Evolutionary conservation across 169 alveolate genomes (phyloP), one percentile per base, ranked within the genome.

Genomic region (Plasmodium gonderi): DNA sequence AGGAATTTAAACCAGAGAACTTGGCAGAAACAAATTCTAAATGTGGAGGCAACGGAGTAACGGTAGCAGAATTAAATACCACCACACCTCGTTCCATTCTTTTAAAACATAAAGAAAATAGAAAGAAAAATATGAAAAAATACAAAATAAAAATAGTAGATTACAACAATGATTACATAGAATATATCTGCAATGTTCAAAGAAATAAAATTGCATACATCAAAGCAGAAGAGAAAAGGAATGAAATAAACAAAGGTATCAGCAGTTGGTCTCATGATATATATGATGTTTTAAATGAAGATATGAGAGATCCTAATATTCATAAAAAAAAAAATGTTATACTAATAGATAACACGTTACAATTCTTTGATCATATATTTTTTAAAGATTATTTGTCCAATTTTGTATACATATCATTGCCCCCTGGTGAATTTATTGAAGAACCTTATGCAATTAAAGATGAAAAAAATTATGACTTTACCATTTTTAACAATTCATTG

Each of bases 351-450:
- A 83, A 83, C 42, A 69, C 92, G 0, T 76, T 83, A 6, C 83
- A 83, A 47, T 83, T 83, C 42, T 91, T 93, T 26, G 96, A 93
- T 40, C 79, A 79, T 6, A 49, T 90, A 4, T 93, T 93, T 79
- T 93, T 90, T 77, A 65, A 69, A 14, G 96, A 93, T 17, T 93
- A 90, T 60, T 67, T 93, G 23, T 74, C 85, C 2, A 90, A 90
- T 31, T 93, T 90, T 90, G 96, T 91, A 1, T 93, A 65, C 45
- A 79, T 93, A 36, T 83, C 92, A 17, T 64, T 93, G 26, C 96
- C 96, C 14, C 94, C 92, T 3, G 96, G 96, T 1, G 94, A 93
- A 76, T 93, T 45, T 40, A 65, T 85, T 26, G 78, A 72, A 60
- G 95, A 92, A 36, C 75, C 94, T 26, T 77, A 79, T 75, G 33